phyloP scores from a whole-genome alignment of 352 stramenopile genomes.

The Globisporangium perplexum region DNA sequence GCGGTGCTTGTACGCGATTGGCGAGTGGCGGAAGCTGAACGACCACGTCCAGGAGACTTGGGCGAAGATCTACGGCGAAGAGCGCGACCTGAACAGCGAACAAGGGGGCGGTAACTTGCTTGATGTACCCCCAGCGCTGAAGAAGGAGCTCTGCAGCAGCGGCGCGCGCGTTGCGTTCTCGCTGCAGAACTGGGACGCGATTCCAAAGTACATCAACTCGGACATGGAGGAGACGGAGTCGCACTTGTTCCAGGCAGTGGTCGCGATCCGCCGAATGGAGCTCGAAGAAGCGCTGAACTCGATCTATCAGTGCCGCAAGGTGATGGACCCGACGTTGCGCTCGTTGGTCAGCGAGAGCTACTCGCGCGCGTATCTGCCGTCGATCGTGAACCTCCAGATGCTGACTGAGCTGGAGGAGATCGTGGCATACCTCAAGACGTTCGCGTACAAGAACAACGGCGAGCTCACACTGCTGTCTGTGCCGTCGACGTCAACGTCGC shows the following conservation, averaged over 20 bases:
- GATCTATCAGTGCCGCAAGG: slow-evolving; percentile 91
- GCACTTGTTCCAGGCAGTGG: slow-evolving; percentile 86
- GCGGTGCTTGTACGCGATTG: slow-evolving; percentile 97
- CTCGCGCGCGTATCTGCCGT: slow-evolving; percentile 92
- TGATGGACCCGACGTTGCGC: slow-evolving; percentile 96
- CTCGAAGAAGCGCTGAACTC: slow-evolving; percentile 89
- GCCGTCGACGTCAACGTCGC: slow-evolving; percentile 25
- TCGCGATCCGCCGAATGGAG: slow-evolving; percentile 94
- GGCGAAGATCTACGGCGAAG: slow-evolving; percentile 80
- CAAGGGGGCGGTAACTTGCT: slow-evolving; percentile 48
- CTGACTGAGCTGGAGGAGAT: slow-evolving; percentile 95
- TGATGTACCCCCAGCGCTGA: slow-evolving; percentile 74
- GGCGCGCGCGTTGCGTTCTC: slow-evolving; percentile 75
- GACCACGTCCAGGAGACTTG: slow-evolving; percentile 88
- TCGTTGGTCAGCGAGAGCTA: slow-evolving; percentile 98
- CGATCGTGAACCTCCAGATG: slow-evolving; percentile 97
- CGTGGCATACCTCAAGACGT: slow-evolving; percentile 76
- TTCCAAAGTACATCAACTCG: slow-evolving; percentile 83
- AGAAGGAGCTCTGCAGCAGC: slow-evolving; percentile 84
- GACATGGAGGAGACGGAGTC: slow-evolving; percentile 85
- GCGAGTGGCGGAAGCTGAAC: slow-evolving; percentile 95
- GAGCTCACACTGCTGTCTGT: slow-evolving; percentile 64
- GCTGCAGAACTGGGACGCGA: slow-evolving; percentile 81
- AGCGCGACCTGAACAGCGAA: slow-evolving; percentile 24
- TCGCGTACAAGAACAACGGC: slow-evolving; percentile 74